Evolutionary conservation across 2,329 filamentous ascomycete genomes (phyloP), one percentile per base, ranked within the genome.

Genomic region (Calonectria fujianensis): DNA sequence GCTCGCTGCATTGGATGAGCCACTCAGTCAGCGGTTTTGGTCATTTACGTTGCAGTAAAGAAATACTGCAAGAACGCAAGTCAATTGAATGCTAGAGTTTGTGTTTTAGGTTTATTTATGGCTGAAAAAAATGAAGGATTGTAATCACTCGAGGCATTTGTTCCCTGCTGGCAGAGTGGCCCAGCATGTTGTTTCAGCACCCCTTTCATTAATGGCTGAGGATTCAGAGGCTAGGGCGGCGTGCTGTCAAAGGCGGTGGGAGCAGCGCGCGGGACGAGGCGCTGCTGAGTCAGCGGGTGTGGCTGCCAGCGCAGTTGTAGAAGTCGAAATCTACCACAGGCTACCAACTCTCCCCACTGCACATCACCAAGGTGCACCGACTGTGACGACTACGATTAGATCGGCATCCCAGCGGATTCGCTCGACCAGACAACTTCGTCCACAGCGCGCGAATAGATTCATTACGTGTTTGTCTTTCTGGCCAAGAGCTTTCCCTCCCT

Each of bases 291-390:
- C 73, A 81, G 76, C 79, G 20, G 6, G 57, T 18, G 37, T 64
- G 32, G n/a, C 52, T 50, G 67, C 61, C 31, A 39, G 69, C 70
- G 77, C 80, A 77, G 72, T 76, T 77, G 72, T 78, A 79, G 80
- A 80, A 82, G 78, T 72, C 75, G 76, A 82, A 82, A 80, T 82
- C 80, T 78, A 82, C 79, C 77, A 69, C 70, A 80, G 79, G 75
- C 78, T 80, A 79, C 76, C 81, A 85, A 85, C 83, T 83, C 83
- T 85, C 79, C 79, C 83, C 83, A 82, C 77, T 85, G 83, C 84
- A 85, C 79, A 84, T 78, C 82, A 83, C 80, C 74, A 78, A 75
- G 79, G 77, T 76, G 77, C 80, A 78, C 79, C 70, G 69, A 61
- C 50, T 37, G 59, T 63, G 51, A 70, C 69, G 72, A 68, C 73